Percentiles rank a stretch among this genome's conserved stretches.
Evolutionary conservation across 2,329 filamentous ascomycete genomes (phyloP).

Genomic region (Penicillium rolfsii): DNA sequence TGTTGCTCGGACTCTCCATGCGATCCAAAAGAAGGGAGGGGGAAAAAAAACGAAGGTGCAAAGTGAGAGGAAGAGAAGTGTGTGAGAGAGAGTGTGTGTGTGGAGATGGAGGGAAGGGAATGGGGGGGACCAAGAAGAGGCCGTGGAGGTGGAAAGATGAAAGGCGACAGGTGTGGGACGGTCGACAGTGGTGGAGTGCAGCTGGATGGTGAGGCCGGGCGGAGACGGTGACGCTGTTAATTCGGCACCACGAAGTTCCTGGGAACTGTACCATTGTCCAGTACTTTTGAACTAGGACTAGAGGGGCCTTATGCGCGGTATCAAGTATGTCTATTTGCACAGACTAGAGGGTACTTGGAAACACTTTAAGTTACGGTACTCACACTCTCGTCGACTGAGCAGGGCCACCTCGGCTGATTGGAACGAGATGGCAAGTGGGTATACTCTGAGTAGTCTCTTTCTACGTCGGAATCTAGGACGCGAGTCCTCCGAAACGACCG

Average conservation of each 20-base stretch:
- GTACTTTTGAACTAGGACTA: too few relatives aligned
- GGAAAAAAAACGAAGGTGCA: background rate
- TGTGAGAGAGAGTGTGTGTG: background rate
- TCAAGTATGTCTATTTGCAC: background rate
- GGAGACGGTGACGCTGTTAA: background rate
- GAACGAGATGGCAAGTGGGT: background rate
- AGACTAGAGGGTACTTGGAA: background rate
- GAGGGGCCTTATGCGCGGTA: background rate
- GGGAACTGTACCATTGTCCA: too few relatives aligned
- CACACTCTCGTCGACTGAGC: background rate
- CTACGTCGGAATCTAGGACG: too few relatives aligned
- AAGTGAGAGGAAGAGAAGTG: background rate
- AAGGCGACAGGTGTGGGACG: background rate
- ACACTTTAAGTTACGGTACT: background rate
- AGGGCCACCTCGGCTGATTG: background rate
- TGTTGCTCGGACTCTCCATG: background rate
- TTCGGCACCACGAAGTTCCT: background rate
- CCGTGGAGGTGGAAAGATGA: background rate
- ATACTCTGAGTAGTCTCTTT: too few relatives aligned
- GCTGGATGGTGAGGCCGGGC: background rate
- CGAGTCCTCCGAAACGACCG: too few relatives aligned
- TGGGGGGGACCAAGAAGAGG: background rate
- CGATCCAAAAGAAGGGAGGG: background rate
- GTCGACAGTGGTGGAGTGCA: background rate
- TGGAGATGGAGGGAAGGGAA: background rate